Conservation (phyloP, 2,329 filamentous ascomycete species). For the Phyllosticta paracitricarpa region DNA sequence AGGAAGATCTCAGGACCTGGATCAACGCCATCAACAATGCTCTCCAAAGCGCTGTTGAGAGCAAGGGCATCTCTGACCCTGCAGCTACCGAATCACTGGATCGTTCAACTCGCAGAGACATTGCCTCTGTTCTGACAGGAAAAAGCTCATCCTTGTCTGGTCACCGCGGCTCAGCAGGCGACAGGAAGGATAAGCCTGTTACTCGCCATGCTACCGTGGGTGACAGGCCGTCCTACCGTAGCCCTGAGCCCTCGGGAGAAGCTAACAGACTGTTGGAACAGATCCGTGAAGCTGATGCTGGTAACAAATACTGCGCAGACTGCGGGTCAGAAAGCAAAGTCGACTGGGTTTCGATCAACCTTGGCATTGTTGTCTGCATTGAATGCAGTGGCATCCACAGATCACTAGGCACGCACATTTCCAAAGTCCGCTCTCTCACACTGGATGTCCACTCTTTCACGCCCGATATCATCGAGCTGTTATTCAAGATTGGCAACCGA, state of each 20-base stretch:
- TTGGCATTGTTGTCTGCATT: conserved; percentile 92
- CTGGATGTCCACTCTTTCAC: conserved; percentile 95
- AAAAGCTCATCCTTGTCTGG: conserved; percentile 69
- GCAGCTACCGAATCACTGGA: conserved; percentile 41
- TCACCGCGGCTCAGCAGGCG: conserved; percentile 36
- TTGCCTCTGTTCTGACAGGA: conserved; percentile 84
- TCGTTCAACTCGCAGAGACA: conserved; percentile 63
- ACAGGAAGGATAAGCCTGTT: conserved; percentile 46
- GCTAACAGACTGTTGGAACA: conserved; percentile 78
- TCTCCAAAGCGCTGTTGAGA: conserved; percentile 84
- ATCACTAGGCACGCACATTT: conserved; percentile 93
- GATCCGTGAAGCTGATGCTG: conserved; percentile 81
- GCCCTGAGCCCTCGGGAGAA: conserved; percentile 64
- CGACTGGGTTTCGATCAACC: conserved; percentile 97
- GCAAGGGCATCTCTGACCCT: conserved; percentile 44
- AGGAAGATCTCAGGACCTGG: conserved; percentile 97
- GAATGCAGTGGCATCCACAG: conserved; percentile 97
- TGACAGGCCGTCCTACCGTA: conserved; percentile 64
- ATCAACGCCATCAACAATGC: conserved; percentile 96
- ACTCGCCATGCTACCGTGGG: conserved; percentile 84
- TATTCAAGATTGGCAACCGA: conserved; percentile 84
- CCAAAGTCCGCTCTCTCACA: conserved; percentile 90
- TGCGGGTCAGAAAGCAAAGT: conserved; percentile 87
- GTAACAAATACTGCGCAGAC: conserved; percentile 89
- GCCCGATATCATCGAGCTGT: conserved; percentile 87